phyloP scores from a whole-genome alignment of 345 rosid species.

The Syzygium aromaticum region DNA sequence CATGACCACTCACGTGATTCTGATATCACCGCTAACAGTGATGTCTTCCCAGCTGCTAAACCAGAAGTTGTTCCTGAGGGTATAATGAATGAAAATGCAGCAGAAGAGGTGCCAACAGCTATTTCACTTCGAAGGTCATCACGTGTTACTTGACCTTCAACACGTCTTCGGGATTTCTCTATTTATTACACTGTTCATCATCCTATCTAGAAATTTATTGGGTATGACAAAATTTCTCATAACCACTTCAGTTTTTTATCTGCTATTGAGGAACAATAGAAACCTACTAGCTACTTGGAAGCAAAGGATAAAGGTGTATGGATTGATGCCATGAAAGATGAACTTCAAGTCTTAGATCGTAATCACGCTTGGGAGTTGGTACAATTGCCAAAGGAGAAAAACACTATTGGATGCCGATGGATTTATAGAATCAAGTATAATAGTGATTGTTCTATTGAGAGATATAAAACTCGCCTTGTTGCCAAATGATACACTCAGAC shows the following conservation, averaged over 20 bases:
- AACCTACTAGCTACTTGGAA: not conserved
- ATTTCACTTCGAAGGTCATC: too few relatives aligned
- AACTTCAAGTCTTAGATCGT: not conserved
- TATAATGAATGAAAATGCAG: too few relatives aligned
- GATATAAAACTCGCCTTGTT: not conserved
- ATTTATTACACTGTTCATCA: too few relatives aligned
- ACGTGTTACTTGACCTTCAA: too few relatives aligned
- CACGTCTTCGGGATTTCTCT: too few relatives aligned
- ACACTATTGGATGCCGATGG: not conserved
- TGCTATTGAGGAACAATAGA: not conserved
- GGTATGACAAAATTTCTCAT: too few relatives aligned
- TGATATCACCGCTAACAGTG: not conserved
- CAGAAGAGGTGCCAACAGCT: too few relatives aligned
- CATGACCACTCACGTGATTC: too few relatives aligned
- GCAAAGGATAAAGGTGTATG: not conserved
- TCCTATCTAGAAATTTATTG: too few relatives aligned
- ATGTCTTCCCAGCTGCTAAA: too few relatives aligned
- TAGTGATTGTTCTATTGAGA: not conserved
- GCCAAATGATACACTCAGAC: too few relatives aligned
- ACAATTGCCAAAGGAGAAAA: not conserved
- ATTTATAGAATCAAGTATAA: not conserved
- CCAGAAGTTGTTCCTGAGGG: too few relatives aligned
- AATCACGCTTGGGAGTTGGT: not conserved
- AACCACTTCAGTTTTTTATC: not conserved
- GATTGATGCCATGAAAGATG: not conserved